Conservation (phyloP, 2,329 filamentous ascomycete species). For the Ophiocordyceps australis region DNA sequence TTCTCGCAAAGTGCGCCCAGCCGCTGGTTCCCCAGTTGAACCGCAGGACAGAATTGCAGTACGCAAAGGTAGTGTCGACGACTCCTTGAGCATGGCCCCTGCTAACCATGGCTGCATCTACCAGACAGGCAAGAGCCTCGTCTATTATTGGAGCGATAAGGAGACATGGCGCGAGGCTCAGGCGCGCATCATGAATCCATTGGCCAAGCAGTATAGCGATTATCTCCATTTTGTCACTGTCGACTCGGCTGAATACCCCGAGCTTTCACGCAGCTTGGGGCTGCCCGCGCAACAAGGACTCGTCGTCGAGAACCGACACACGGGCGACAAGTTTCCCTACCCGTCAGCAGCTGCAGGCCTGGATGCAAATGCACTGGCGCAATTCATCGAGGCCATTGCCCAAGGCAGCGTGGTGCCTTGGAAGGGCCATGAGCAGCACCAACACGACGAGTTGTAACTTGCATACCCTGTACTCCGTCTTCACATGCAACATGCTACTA, state of each 20-base stretch:
- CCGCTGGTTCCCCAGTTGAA: no score
- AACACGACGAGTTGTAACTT: constrained; percentile 1
- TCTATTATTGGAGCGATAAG: no score
- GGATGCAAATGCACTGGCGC: constrained; percentile 15
- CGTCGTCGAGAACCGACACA: constrained; percentile 24
- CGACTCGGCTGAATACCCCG: constrained; percentile 23
- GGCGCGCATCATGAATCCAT: no score
- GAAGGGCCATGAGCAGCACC: constrained; percentile 3
- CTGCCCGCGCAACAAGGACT: constrained; percentile 11
- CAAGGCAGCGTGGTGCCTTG: constrained; percentile 21
- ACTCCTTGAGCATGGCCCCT: no score
- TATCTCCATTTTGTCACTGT: no score
- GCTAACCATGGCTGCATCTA: no score
- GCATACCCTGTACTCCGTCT: background rate
- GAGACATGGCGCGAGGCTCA: background rate
- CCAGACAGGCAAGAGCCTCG: no score
- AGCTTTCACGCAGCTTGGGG: constrained; percentile 21
- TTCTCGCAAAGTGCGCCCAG: no score
- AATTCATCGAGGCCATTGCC: constrained; percentile 24
- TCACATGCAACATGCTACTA: background rate
- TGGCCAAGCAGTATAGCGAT: no score
- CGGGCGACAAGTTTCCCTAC: constrained; percentile 22
- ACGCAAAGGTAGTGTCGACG: no score
- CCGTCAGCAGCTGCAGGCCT: constrained; percentile 4
- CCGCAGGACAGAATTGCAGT: no score